phyloP scores from a whole-genome alignment of 768 basidiomycete genomes.

The Sporobolomyces phaffii region DNA sequence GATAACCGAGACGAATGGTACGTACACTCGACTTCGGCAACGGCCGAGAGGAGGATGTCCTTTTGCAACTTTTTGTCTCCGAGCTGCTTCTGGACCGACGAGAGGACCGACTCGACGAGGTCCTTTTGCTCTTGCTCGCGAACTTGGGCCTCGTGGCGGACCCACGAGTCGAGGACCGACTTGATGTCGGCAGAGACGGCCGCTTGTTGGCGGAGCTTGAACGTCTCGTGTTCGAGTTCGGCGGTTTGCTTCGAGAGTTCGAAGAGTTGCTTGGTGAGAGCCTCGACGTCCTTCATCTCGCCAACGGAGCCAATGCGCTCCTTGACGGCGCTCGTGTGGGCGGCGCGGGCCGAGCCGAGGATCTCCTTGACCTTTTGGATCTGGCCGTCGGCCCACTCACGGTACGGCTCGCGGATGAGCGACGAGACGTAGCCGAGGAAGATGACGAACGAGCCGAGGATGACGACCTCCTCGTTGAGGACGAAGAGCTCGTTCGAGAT shows the following conservation, averaged over 20 bases:
- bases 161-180: slow-evolving; percentile 93
- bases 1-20: slow-evolving; percentile 40
- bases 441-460: slow-evolving; percentile 59
- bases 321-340: slow-evolving; percentile 89
- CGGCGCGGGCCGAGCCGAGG: slow-evolving; percentile 70
- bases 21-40: slow-evolving; percentile 89
- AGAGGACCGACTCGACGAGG: slow-evolving; percentile 78
- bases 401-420: slow-evolving; percentile 75
- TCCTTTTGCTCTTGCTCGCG: slow-evolving; percentile 95
- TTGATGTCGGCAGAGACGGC: slow-evolving; percentile 83
- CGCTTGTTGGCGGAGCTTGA: slow-evolving; percentile 82
- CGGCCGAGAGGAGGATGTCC: slow-evolving; percentile 70
- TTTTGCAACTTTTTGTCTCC: slow-evolving; percentile 83
- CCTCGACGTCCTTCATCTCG: slow-evolving; percentile 92
- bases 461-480: slow-evolving; percentile 89
- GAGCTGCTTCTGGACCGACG: slow-evolving; percentile 74
- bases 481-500: slow-evolving; percentile 72
- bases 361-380: slow-evolving; percentile 75
- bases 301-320: slow-evolving; percentile 84
- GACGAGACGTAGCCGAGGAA: slow-evolving; percentile 39
- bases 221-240: slow-evolving; percentile 77
- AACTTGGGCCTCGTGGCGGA: slow-evolving; percentile 90
- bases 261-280: slow-evolving; percentile 83
- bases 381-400: slow-evolving; percentile 83
- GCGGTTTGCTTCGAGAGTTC: slow-evolving; percentile 94